phyloP scores from a whole-genome alignment of 345 rosid species.

The Dimocarpus longan region DNA sequence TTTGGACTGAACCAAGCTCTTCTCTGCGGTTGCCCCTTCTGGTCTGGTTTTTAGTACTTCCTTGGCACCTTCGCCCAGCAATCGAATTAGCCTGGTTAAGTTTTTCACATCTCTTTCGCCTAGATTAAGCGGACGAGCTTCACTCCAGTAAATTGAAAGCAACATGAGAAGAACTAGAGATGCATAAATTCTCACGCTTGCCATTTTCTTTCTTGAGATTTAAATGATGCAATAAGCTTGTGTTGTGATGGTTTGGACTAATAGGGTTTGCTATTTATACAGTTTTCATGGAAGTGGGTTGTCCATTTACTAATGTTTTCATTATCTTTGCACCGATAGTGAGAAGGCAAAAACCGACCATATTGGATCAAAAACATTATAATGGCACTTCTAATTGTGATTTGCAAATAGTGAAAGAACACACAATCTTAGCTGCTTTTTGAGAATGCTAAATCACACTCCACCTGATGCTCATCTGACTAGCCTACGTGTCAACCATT shows the following conservation, averaged over 20 bases:
- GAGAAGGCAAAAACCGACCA: background rate
- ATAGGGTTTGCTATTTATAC: constrained; percentile 3
- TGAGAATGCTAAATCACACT: background rate
- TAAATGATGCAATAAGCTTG: background rate
- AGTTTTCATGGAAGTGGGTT: background rate
- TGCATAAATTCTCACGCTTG: constrained; percentile 8
- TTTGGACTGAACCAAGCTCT: constrained; percentile 21
- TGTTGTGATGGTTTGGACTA: background rate
- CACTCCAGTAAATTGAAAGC: constrained; percentile 15
- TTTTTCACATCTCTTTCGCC: constrained; percentile 3
- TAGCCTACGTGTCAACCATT: background rate
- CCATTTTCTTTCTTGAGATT: constrained; percentile 15
- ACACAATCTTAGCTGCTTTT: background rate
- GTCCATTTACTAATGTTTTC: no score
- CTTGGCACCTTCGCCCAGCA: constrained; percentile 16
- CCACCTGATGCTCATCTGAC: background rate
- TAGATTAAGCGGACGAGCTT: constrained; percentile 23
- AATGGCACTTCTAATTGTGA: background rate
- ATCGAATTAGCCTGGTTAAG: constrained; percentile 29
- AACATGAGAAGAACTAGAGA: constrained; percentile 17
- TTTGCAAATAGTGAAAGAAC: background rate
- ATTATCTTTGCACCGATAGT: background rate
- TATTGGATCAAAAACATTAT: background rate
- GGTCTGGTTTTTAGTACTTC: background rate
- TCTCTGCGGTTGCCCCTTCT: background rate